Evolutionary conservation across 2,329 filamentous ascomycete species (phyloP), one percentile per base, ranked within the genome.

Genomic region (Trichocomaceae sp.): DNA sequence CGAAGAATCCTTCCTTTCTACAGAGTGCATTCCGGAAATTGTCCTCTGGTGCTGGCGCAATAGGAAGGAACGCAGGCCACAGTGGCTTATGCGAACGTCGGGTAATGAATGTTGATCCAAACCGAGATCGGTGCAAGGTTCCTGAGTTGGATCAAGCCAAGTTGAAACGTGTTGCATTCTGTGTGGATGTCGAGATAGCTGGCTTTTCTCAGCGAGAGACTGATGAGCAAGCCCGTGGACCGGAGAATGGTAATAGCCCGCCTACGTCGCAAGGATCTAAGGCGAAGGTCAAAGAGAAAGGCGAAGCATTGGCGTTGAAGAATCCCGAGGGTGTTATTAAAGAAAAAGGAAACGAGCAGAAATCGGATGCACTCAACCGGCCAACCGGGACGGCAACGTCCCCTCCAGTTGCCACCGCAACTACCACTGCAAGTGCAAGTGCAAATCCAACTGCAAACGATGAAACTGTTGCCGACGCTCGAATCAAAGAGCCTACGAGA

Each of bases 171-270:
- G 93, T 99, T 0, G 88, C 92, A 0, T 99, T 99, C 66, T 96
- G 89, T 63, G 93, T 99, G 2, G 93, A 99, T 66, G 91, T 99
- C 4, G 93, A 99, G 70, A 95, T 99, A 65, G 92, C 92, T 2
- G 89, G 90, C 0, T 84, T 89, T 66, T 89, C 91, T 22, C 85
- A 83, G 62, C 93, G 95, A 62, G 88, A 93, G 2, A 70, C 79
- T 9, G 73, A 75, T 15, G 73, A 78, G n/a, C 71, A 48, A 15
- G 29, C 51, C 39, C 51, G 42, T 29, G n/a, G n/a, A n/a, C 49
- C 31, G 6, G 54, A 56, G 29, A 22, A 48, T 10, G 22, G n/a
- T 5, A 45, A 7, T 37, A 44, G 29, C 9, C 37, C 41, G 22
- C 54, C 54, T 20, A 47, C 29, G 29, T 48, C 48, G 2, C 50